These are phyloP conservation scores for Raphanus raphanistrum DNA, from an alignment of 345 rosid species.

Conservation along the genomic window DNA sequence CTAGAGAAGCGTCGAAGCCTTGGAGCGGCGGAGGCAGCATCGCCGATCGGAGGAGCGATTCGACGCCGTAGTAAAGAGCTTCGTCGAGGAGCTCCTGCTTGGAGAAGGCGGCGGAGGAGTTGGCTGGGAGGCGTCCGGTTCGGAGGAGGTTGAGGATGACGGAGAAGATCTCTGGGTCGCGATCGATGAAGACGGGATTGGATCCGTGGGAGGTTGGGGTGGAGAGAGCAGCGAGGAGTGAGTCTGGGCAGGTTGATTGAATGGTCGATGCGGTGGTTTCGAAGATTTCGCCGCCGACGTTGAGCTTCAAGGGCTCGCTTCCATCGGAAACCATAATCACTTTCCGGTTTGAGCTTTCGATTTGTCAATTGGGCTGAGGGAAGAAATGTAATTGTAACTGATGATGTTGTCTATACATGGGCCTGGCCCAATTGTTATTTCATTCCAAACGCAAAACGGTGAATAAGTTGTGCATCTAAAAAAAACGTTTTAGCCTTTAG, in stretches of 20 bases:
- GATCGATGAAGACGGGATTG: slow-evolving; percentile 74
- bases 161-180: slow-evolving; percentile 92
- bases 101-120: slow-evolving; percentile 54
- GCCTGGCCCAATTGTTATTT: not conserved
- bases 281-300: slow-evolving; percentile 85
- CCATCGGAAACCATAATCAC: not conserved
- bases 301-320: slow-evolving; percentile 63
- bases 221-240: slow-evolving; percentile 76
- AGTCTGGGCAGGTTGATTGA: slow-evolving; percentile 73
- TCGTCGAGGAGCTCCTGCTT: slow-evolving; percentile 86
- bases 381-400: not conserved
- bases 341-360: not conserved
- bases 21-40: slow-evolving; percentile 61
- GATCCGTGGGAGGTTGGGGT: slow-evolving; percentile 42
- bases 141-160: slow-evolving; percentile 81
- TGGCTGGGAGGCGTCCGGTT: slow-evolving; percentile 64
- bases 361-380: not conserved
- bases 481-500: not conserved
- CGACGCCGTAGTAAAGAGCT: slow-evolving; percentile 84
- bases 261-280: slow-evolving; percentile 80
- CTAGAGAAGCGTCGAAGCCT: slow-evolving; percentile 75
- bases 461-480: not conserved
- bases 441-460: not conserved
- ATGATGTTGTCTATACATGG: not conserved
- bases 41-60: slow-evolving; percentile 60